These are phyloP conservation scores for Novymonas esmeraldas DNA, from an alignment of 208 protist species.

Conservation along the genomic window DNA sequence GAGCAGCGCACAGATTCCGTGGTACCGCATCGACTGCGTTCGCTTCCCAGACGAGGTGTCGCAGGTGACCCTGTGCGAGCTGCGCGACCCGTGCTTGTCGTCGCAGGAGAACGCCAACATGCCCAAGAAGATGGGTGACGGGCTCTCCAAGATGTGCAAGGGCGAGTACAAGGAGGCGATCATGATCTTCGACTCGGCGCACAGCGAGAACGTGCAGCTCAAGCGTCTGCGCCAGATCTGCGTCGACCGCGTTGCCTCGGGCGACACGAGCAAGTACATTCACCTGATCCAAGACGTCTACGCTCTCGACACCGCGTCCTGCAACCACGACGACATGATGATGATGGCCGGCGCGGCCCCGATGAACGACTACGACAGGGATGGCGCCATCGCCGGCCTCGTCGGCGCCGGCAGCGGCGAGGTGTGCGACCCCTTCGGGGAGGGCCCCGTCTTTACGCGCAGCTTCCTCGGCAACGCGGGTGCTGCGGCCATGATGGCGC, in stretches of 20 bases:
- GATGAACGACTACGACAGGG: conserved; percentile 1
- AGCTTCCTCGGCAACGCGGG: conserved; percentile 16
- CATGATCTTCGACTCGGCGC: conserved; percentile 31
- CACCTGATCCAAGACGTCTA: conserved; percentile 40
- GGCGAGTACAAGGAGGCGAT: conserved; percentile 49
- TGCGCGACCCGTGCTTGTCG: conserved; percentile 30
- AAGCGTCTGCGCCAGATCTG: conserved; percentile 55
- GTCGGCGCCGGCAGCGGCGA: conserved; percentile 6
- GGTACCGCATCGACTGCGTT: conserved; percentile 70
- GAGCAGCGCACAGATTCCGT: conserved; percentile 38
- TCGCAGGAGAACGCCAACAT: conserved; percentile 28
- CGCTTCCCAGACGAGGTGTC: conserved; percentile 38
- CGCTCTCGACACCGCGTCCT: conserved; percentile 21
- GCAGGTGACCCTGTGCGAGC: conserved; percentile 59
- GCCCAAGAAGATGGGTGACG: conserved; percentile 46
- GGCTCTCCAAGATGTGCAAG: conserved; percentile 61
- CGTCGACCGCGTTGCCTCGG: conserved; percentile 34
- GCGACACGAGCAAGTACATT: conserved; percentile 53
- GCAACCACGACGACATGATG: conserved; percentile 9
- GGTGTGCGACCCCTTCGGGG: conserved; percentile 6
- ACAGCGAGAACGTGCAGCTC: conserved; percentile 43
- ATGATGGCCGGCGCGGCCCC: conserved; percentile 1
- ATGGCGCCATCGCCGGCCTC: neutral
- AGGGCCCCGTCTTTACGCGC: conserved; percentile 17
- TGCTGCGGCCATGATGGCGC: conserved; percentile 10